Percentiles rank a stretch among this genome's conserved stretches.
Evolutionary conservation across 2,329 filamentous ascomycete genomes (phyloP).

Genomic region (Arthrobotrys sphaeroides): DNA sequence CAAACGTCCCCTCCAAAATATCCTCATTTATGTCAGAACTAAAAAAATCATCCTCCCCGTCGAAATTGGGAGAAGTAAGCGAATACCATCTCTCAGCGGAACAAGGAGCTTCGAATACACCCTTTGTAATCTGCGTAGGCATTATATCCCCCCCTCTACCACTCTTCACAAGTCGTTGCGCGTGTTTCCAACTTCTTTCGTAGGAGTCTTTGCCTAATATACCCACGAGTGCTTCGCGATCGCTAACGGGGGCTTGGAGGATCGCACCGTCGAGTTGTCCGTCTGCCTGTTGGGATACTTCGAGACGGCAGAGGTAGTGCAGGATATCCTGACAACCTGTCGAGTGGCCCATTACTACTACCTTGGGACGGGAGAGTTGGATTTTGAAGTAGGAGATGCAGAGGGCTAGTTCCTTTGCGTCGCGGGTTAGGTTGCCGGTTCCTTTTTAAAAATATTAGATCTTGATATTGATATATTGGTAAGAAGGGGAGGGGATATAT

Average conservation of each 20-base stretch:
- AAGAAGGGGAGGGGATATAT: too few relatives aligned
- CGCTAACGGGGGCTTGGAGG: conserved; percentile 67
- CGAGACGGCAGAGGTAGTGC: conserved; percentile 66
- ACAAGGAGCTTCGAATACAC: conserved; percentile 63
- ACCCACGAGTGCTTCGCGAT: conserved; percentile 72
- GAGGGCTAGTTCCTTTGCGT: conserved; percentile 65
- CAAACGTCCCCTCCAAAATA: conserved; percentile 72
- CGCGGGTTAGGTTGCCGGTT: conserved; percentile 63
- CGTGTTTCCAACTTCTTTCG: conserved; percentile 64
- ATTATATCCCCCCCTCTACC: conserved; percentile 69
- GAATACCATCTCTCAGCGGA: conserved; percentile 70
- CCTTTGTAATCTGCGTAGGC: conserved; percentile 55
- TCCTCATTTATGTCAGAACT: conserved; percentile 76
- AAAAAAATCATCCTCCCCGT: conserved; percentile 86
- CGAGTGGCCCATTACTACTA: conserved; percentile 76
- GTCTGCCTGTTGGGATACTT: conserved; percentile 59
- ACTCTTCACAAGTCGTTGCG: conserved; percentile 67
- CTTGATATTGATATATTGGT: too few relatives aligned
- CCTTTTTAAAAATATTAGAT: conserved; percentile 58
- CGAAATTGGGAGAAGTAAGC: conserved; percentile 67
- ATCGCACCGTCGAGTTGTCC: conserved; percentile 44
- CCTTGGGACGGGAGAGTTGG: conserved; percentile 62
- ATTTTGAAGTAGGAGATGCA: conserved; percentile 65
- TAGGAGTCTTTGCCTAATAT: conserved; percentile 64
- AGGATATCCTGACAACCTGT: conserved; percentile 76